Conservation (phyloP, 306 rosid genomes). For the Boehmeria nivea region DNA sequence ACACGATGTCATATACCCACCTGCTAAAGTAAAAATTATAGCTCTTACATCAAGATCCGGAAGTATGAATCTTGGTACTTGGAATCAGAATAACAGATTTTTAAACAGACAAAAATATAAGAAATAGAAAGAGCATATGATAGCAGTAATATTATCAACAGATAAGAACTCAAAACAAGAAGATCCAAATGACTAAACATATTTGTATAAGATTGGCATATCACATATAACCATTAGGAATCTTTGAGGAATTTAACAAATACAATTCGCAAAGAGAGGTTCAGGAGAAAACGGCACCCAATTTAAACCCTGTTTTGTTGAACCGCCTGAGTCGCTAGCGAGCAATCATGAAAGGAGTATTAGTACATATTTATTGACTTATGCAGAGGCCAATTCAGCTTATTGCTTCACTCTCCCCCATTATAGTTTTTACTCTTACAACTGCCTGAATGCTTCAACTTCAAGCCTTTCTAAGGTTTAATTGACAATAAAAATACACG, state of each 20-base stretch:
- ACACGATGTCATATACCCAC: no score
- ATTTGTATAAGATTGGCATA: background rate
- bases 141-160: no score
- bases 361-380: slow-evolving; percentile 18
- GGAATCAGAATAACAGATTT: no score
- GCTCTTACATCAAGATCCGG: no score
- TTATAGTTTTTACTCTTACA: slow-evolving; percentile 16
- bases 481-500: slow-evolving; percentile 11
- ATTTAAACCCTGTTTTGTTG: background rate
- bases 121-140: no score
- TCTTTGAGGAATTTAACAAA: background rate
- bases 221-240: background rate
- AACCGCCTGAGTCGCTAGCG: background rate
- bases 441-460: slow-evolving; percentile 4
- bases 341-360: background rate
- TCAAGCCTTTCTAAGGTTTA: slow-evolving; percentile 13
- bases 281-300: background rate
- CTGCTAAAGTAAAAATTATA: no score
- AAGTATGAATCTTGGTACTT: no score
- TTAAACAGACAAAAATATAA: no score
- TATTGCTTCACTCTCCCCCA: slow-evolving; percentile 3
- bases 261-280: background rate
- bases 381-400: no score
- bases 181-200: background rate
- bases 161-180: no score